Percentiles rank a stretch among this genome's conserved stretches.
Conservation (phyloP, 2,329 filamentous ascomycete genomes). For the Xylariomycetidae sp. region DNA sequence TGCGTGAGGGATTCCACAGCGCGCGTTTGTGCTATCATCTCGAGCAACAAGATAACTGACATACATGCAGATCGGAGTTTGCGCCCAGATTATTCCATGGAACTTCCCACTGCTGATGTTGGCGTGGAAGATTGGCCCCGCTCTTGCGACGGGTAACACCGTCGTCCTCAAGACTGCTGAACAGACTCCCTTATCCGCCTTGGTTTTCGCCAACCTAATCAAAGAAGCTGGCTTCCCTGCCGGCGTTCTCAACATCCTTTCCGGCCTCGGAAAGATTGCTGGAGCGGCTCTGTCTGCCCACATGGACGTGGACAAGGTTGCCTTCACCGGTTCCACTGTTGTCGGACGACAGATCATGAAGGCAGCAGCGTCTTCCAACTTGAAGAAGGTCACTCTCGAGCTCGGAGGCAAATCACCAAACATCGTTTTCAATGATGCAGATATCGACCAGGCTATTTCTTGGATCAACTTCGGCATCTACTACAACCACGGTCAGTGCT, state of each 20-base stretch:
- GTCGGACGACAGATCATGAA: constrained; percentile 77
- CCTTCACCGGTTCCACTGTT: constrained; percentile 74
- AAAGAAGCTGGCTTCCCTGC: constrained; percentile 76
- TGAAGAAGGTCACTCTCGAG: constrained; percentile 79
- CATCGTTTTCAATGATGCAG: constrained; percentile 74
- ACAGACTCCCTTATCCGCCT: constrained; percentile 68
- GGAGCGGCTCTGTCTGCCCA: constrained; percentile 72
- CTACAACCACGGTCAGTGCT: constrained; percentile 62
- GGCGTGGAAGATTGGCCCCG: constrained; percentile 77
- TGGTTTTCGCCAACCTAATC: constrained; percentile 59
- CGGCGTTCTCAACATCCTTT: constrained; percentile 73
- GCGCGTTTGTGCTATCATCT: too few species aligned
- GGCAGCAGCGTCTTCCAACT: constrained; percentile 69
- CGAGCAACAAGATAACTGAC: too few species aligned
- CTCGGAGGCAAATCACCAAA: constrained; percentile 78
- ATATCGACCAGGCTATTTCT: constrained; percentile 71
- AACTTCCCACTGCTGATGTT: constrained; percentile 82
- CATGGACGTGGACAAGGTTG: constrained; percentile 80
- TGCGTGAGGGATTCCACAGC: constrained; percentile 34
- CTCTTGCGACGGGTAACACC: constrained; percentile 67
- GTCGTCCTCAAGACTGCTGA: constrained; percentile 72
- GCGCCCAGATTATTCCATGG: constrained; percentile 86
- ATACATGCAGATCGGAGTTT: constrained; percentile 35
- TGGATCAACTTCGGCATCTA: constrained; percentile 73
- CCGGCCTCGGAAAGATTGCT: constrained; percentile 72